Percentiles rank a stretch among this genome's conserved stretches.
These are phyloP conservation scores for Yarrowia yakushimensis DNA, from an alignment of 805 yeast species.

Conservation along the genomic window DNA sequence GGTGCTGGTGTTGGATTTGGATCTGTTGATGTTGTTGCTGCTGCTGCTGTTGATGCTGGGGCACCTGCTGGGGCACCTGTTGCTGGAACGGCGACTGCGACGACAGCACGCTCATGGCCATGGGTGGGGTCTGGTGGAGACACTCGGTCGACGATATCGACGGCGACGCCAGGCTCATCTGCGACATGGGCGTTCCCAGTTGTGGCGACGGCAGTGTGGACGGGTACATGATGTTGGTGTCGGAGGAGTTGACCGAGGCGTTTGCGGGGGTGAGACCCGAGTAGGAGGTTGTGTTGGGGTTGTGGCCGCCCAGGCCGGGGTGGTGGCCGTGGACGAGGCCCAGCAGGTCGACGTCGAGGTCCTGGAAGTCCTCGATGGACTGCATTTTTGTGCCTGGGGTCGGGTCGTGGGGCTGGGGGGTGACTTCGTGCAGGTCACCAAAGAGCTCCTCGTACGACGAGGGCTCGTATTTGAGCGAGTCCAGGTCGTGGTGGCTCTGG, in stretches of 20 bases:
- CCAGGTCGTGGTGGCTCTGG: background rate
- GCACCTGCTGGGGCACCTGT: constrained; percentile 16
- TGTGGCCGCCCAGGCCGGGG: background rate
- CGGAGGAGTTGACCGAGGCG: constrained; percentile 11
- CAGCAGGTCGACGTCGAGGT: constrained; percentile 23
- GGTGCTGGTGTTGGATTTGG: background rate
- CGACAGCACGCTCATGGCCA: background rate
- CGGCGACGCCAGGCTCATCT: constrained; percentile 21
- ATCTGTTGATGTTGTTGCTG: background rate
- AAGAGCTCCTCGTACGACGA: constrained; percentile 14
- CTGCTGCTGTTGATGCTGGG: constrained; percentile 8
- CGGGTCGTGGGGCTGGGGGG: constrained; percentile 20
- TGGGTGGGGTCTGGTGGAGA: constrained; percentile 15
- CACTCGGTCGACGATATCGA: constrained; percentile 21
- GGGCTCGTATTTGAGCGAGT: constrained; percentile 8
- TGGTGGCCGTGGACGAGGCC: constrained; percentile 13
- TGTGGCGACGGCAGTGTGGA: constrained; percentile 13
- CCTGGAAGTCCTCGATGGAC: constrained; percentile 24
- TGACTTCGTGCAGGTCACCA: constrained; percentile 8
- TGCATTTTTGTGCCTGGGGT: background rate
- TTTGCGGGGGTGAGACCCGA: background rate
- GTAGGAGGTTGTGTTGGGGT: background rate
- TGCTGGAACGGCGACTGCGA: constrained; percentile 24
- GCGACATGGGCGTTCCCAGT: constrained; percentile 17
- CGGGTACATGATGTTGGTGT: constrained; percentile 21